Evolutionary conservation across 1,284 basidiomycete genomes (phyloP), one percentile per base, ranked within the genome.

Genomic region (Ganoderma multipileum): DNA sequence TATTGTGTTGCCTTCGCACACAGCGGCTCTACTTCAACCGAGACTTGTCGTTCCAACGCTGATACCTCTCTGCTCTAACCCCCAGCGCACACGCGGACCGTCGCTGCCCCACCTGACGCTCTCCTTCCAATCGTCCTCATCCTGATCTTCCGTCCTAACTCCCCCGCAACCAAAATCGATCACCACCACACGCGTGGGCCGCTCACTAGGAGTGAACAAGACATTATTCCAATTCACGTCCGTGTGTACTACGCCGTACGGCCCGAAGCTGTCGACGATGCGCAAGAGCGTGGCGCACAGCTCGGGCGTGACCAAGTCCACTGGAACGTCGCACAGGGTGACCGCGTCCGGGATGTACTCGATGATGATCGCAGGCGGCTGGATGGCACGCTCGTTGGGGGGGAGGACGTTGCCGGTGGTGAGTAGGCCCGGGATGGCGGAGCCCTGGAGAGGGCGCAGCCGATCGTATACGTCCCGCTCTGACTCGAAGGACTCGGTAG

Each of bases 341-440:
- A 67, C 30, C 2, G 69, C 66, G 57, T 70, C 69, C 2, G 50
- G 63, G 60, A 70, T 63, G 60, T 65, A 65, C 54, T 70, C 69
- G 6, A 68, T 14, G 54, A 67, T 42, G 38, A 70, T 8, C 7
- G 64, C 69, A 14, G 60, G 57, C 1, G 54, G 65, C 8, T 52
- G 36, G 7, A 67, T 23, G 4, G 60, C 69, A 2, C 69, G 66
- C 52, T 65, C 64, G 61, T 66, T 50, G 0, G 61, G 41, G 8
- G 64, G 68, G 12, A 58, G 20, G 30, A 64, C n/a, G n/a, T 16
- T 33, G 12, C 66, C 69, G 3, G 41, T 23, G 28, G 50, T 3
- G 52, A 55, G 52, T 26, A 68, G 47, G 8, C 50, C 54, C 12
- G 69, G 69, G 36, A 70, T 66, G 18, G 26, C 30, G 42, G 54